These are phyloP conservation scores for Gliomastix tumulicola DNA, from an alignment of 2,329 filamentous ascomycete species.

Conservation along the genomic window DNA sequence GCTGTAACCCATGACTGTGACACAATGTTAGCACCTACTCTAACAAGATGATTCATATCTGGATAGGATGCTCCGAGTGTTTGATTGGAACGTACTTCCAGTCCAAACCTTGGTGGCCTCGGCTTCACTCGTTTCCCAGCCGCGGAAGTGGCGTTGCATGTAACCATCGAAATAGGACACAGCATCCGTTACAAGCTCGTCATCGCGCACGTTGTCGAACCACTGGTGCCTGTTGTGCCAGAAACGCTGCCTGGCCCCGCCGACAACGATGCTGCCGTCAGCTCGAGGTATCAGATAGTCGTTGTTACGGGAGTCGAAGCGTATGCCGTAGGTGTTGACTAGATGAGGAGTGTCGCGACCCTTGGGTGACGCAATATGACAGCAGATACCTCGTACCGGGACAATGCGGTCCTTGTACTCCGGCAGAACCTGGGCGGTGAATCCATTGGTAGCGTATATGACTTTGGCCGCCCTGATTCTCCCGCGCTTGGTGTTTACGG, in stretches of 20 bases:
- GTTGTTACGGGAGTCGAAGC: conserved; percentile 10
- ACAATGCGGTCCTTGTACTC: conserved; percentile 54
- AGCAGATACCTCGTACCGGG: conserved; percentile 46
- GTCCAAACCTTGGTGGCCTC: conserved; percentile 26
- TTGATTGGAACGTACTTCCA: conserved; percentile 27
- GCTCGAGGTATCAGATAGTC: conserved; percentile 34
- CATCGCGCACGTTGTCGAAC: conserved; percentile 39
- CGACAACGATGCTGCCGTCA: conserved; percentile 28
- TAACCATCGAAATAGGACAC: conserved; percentile 36
- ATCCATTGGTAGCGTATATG: conserved; percentile 61
- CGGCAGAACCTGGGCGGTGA: conserved; percentile 54
- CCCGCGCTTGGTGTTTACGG: conserved; percentile 22
- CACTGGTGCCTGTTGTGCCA: conserved; percentile 25
- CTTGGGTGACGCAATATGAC: conserved; percentile 15
- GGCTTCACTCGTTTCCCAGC: conserved; percentile 37
- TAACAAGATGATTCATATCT: background rate
- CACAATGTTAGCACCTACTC: background rate
- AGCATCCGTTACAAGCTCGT: conserved; percentile 30
- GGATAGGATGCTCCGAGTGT: background rate
- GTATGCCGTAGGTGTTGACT: conserved; percentile 14
- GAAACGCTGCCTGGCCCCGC: conserved; percentile 22
- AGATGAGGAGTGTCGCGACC: conserved; percentile 9
- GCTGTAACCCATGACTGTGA: conserved; percentile 31
- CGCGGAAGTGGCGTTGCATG: conserved; percentile 38
- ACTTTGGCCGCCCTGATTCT: conserved; percentile 43